Conservation (phyloP, 768 basidiomycete genomes). For the Cystobasidium ongulense region DNA sequence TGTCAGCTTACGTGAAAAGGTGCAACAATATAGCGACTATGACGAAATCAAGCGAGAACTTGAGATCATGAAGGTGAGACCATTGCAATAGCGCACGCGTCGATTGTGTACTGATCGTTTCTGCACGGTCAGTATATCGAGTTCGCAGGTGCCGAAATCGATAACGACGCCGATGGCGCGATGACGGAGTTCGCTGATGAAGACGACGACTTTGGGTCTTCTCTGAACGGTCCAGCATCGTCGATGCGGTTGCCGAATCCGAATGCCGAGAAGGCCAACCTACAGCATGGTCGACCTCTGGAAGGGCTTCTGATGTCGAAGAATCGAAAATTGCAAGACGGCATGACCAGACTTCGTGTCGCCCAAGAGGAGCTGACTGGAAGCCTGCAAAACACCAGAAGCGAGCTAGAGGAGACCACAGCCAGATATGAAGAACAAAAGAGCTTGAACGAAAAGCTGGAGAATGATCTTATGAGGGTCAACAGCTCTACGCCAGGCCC, state of each 20-base stretch:
- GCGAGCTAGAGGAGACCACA: conserved; percentile 55
- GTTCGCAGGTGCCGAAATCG: conserved; percentile 78
- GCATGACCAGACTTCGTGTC: conserved; percentile 82
- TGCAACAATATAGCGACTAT: conserved; percentile 73
- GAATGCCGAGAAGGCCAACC: conserved; percentile 73
- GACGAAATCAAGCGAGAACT: conserved; percentile 97
- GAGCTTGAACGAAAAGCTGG: conserved; percentile 75
- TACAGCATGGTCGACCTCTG: conserved; percentile 67
- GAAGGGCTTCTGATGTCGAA: conserved; percentile 85
- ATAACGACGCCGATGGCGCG: conserved; percentile 51
- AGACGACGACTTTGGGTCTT: conserved; percentile 38
- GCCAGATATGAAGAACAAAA: conserved; percentile 69
- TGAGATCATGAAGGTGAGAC: conserved; percentile 87
- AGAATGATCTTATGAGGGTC: conserved; percentile 77
- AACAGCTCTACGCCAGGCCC: conserved; percentile 52
- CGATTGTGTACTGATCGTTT: background rate
- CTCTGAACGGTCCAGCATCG: conserved; percentile 12
- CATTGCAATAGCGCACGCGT: no score
- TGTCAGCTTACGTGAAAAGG: conserved; percentile 58
- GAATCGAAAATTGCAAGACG: conserved; percentile 85
- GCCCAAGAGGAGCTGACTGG: conserved; percentile 71
- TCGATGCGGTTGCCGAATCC: conserved; percentile 69
- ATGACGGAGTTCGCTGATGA: conserved; percentile 37
- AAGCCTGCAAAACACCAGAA: conserved; percentile 55
- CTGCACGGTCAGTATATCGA: conserved; percentile 70